phyloP scores from a whole-genome alignment of 2,329 filamentous ascomycete species.

The Stemphylium lycopersici region DNA sequence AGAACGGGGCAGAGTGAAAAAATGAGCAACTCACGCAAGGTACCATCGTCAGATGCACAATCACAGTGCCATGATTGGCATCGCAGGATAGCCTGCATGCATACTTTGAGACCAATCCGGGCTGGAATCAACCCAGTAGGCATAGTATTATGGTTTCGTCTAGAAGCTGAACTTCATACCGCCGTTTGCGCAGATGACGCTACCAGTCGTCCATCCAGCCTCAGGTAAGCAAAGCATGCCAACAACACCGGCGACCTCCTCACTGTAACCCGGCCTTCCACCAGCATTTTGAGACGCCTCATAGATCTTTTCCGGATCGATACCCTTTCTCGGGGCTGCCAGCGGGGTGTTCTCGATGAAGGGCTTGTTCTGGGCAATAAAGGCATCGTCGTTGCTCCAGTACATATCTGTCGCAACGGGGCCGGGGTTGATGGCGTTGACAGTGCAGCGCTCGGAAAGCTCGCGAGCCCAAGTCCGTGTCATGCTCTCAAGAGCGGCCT shows the following conservation, averaged over 20 bases:
- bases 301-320: constrained; percentile 65
- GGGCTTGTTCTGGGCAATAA: constrained; percentile 64
- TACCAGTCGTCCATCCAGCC: constrained; percentile 78
- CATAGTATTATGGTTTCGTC: no score
- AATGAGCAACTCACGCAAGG: no score
- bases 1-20: no score
- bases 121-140: no score
- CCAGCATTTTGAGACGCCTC: constrained; percentile 55
- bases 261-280: constrained; percentile 64
- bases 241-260: constrained; percentile 76
- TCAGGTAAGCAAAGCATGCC: constrained; percentile 77
- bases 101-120: no score
- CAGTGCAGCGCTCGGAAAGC: constrained; percentile 65
- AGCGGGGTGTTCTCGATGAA: constrained; percentile 70
- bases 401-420: constrained; percentile 71
- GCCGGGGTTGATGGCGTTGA: constrained; percentile 70
- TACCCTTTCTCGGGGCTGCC: constrained; percentile 63
- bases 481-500: constrained; percentile 71
- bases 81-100: no score
- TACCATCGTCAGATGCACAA: no score
- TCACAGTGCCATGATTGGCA: no score
- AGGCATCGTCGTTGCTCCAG: constrained; percentile 60
- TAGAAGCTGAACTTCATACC: constrained; percentile 62
- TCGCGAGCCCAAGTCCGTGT: constrained; percentile 72
- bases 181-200: constrained; percentile 80